phyloP scores from a whole-genome alignment of 805 yeast species.

The Wickerhamiella siamensis region DNA sequence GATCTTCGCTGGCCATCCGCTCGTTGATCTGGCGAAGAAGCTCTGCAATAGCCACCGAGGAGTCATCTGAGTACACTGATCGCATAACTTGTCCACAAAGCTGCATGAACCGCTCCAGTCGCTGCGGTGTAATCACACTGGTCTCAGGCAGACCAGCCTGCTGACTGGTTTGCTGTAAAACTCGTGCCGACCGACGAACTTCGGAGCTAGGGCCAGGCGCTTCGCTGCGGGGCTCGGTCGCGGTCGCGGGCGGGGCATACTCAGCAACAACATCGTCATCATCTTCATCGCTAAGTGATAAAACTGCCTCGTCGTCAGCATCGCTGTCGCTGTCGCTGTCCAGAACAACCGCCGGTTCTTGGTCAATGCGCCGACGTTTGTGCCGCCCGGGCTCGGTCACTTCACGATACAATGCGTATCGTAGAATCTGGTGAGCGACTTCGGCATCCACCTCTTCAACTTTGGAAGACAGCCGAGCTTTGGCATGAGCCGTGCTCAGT shows the following conservation, averaged over 20 bases:
- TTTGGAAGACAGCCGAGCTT: conserved; percentile 68
- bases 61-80: conserved; percentile 26
- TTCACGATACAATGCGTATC: conserved; percentile 78
- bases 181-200: not conserved
- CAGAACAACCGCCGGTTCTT: conserved; percentile 17
- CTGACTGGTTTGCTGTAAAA: not conserved
- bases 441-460: conserved; percentile 67
- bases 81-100: conserved; percentile 35
- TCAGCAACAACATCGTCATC: conserved; percentile 18
- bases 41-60: conserved; percentile 28
- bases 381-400: conserved; percentile 30
- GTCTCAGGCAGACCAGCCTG: conserved; percentile 7
- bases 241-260: conserved; percentile 1
- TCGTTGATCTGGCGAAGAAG: conserved; percentile 32
- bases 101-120: conserved; percentile 35
- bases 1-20: conserved; percentile 28
- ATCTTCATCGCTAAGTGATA: conserved; percentile 32
- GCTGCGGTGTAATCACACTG: conserved; percentile 35
- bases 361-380: conserved; percentile 23
- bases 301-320: conserved; percentile 31
- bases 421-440: conserved; percentile 70
- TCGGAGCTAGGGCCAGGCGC: not conserved
- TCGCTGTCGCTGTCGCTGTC: conserved; percentile 20
- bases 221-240: conserved; percentile 2
- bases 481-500: conserved; percentile 91